These are phyloP conservation scores for Sabuloglossum arenarium DNA, from an alignment of 495 filamentous ascomycete genomes.

Conservation along the genomic window DNA sequence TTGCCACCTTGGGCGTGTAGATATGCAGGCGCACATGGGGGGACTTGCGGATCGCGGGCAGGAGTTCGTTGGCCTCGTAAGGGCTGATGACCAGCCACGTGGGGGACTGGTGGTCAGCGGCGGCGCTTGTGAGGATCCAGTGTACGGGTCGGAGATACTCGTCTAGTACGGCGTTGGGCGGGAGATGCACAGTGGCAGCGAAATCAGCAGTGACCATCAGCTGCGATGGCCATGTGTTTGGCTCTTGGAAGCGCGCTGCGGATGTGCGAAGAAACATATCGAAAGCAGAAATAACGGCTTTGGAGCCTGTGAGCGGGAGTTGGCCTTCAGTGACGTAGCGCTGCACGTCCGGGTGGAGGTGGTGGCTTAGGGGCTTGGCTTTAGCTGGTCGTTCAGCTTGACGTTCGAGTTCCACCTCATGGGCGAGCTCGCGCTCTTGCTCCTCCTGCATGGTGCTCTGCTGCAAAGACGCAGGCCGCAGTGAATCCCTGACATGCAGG, in stretches of 20 bases:
- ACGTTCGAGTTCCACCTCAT: background rate
- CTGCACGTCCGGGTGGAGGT: background rate
- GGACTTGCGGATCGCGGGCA: background rate
- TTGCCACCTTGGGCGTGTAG: conserved; percentile 1
- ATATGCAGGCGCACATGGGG: background rate
- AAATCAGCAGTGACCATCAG: background rate
- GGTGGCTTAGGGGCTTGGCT: background rate
- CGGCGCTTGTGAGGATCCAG: background rate
- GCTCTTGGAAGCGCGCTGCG: background rate
- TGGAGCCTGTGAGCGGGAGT: background rate
- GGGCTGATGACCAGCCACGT: background rate
- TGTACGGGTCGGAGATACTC: background rate
- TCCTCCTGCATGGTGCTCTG: background rate
- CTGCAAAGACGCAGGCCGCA: background rate
- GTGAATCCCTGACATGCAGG: background rate
- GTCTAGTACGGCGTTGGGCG: background rate
- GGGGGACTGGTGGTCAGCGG: background rate
- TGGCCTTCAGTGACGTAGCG: background rate
- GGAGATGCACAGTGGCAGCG: background rate
- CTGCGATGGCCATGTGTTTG: conserved; percentile 9
- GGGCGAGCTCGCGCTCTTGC: background rate
- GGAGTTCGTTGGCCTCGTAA: background rate
- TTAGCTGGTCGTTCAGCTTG: background rate
- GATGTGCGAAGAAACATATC: background rate
- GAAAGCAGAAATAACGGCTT: background rate